These are phyloP conservation scores for Cymbopogon citratus DNA, from an alignment of 176 grass and related monocot genomes.

Conservation along the genomic window DNA sequence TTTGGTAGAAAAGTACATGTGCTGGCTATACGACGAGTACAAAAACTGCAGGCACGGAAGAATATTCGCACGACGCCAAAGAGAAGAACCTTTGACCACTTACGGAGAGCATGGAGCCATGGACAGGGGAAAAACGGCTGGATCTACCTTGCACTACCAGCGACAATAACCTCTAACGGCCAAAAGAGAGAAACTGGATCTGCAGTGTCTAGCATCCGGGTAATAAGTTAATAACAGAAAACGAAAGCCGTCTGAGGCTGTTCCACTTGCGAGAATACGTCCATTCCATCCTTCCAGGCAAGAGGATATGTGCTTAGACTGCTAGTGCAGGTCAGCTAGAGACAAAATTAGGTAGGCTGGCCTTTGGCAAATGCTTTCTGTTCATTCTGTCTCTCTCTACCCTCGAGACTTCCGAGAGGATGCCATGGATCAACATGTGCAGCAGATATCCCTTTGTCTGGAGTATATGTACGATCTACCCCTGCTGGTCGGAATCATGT, in stretches of 20 bases:
- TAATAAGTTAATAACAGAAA: background rate
- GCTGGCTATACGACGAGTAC: background rate
- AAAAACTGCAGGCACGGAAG: background rate
- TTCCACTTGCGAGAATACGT: background rate
- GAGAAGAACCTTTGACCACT: background rate
- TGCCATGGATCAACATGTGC: background rate
- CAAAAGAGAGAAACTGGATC: background rate
- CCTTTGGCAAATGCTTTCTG: conserved; percentile 3
- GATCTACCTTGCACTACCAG: background rate
- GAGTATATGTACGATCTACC: background rate
- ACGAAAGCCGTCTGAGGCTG: conserved; percentile 13
- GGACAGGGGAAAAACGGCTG: background rate
- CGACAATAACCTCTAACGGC: background rate
- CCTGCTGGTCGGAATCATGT: background rate
- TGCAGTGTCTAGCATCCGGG: background rate
- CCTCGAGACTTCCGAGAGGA: background rate
- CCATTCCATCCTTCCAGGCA: background rate
- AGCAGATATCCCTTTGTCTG: background rate
- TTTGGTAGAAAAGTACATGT: conserved; percentile 14
- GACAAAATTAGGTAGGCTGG: conserved; percentile 29
- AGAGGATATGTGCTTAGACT: background rate
- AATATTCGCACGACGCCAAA: conserved; percentile 20
- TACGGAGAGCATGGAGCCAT: background rate
- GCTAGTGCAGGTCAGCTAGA: background rate
- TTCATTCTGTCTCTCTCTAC: too few relatives aligned